A percentile compares a stretch with the other conserved stretches of the same genome.
These are phyloP conservation scores for Fagopyrum tataricum DNA, from an alignment of 148 eudicot species.

Conservation along the genomic window DNA sequence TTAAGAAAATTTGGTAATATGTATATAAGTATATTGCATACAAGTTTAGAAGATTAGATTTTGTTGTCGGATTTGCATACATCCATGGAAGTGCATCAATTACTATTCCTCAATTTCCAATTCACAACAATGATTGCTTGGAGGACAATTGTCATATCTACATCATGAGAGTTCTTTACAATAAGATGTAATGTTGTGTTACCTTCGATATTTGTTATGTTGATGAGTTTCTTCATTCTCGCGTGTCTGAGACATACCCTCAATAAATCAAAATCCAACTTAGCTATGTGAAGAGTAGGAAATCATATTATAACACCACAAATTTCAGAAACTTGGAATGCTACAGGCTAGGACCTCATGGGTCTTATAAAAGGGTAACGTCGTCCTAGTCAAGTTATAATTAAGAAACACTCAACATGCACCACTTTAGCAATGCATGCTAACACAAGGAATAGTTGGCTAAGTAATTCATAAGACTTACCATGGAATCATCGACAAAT, in stretches of 20 bases:
- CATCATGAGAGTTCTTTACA: not conserved
- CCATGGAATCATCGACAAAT: too few relatives aligned
- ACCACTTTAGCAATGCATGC: too few relatives aligned
- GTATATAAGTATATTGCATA: too few relatives aligned
- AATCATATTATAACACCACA: not conserved
- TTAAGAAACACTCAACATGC: too few relatives aligned
- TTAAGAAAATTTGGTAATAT: too few relatives aligned
- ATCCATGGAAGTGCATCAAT: not conserved
- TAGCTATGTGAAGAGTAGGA: not conserved
- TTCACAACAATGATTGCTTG: not conserved
- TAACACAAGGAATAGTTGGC: too few relatives aligned
- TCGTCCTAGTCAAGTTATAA: too few relatives aligned
- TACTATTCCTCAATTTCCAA: not conserved
- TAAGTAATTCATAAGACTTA: too few relatives aligned
- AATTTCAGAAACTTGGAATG: too few relatives aligned
- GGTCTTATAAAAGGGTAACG: too few relatives aligned
- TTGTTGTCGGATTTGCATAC: not conserved
- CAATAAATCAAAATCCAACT: not conserved
- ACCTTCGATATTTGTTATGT: not conserved
- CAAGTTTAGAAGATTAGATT: not conserved
- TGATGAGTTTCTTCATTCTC: not conserved
- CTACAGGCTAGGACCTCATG: too few relatives aligned
- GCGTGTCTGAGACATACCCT: not conserved
- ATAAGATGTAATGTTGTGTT: not conserved
- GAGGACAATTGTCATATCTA: not conserved